Percentiles rank a stretch among this genome's conserved stretches.
Conservation (phyloP, 352 stramenopile genomes). For the Pythium apleroticum region DNA sequence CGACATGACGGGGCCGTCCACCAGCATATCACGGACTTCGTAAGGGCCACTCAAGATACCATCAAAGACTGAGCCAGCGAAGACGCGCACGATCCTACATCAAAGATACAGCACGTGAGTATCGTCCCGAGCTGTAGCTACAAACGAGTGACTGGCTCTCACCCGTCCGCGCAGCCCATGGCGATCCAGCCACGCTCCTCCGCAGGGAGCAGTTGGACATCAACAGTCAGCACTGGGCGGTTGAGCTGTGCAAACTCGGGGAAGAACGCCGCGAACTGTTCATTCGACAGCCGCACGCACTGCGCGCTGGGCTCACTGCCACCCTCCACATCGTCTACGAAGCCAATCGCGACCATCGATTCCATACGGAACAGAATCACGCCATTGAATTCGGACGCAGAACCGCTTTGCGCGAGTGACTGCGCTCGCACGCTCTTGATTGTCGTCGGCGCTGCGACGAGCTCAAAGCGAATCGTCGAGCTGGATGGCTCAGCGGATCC, state of each 20-base stretch:
- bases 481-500: background rate
- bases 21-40: constrained; percentile 45
- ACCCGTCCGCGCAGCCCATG: constrained; percentile 76
- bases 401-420: constrained; percentile 21
- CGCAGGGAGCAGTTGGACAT: constrained; percentile 30
- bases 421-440: constrained; percentile 49
- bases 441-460: constrained; percentile 49
- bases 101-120: background rate
- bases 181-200: constrained; percentile 43
- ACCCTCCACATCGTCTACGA: constrained; percentile 35
- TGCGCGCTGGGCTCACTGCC: constrained; percentile 11
- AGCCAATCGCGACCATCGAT: constrained; percentile 64
- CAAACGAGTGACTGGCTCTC: constrained; percentile 6
- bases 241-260: constrained; percentile 62
- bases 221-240: constrained; percentile 52
- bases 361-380: constrained; percentile 63
- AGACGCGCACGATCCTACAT: constrained; percentile 50
- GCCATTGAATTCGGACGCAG: constrained; percentile 40
- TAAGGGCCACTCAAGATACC: constrained; percentile 46
- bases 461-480: constrained; percentile 47
- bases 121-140: background rate
- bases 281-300: constrained; percentile 51
- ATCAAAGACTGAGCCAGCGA: constrained; percentile 36
- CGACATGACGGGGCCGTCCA: constrained; percentile 62
- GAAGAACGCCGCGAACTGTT: constrained; percentile 71